Base-by-base conservation (phyloP, 306 rosid species). In the Ammopiptanthus mongolicus region DNA sequence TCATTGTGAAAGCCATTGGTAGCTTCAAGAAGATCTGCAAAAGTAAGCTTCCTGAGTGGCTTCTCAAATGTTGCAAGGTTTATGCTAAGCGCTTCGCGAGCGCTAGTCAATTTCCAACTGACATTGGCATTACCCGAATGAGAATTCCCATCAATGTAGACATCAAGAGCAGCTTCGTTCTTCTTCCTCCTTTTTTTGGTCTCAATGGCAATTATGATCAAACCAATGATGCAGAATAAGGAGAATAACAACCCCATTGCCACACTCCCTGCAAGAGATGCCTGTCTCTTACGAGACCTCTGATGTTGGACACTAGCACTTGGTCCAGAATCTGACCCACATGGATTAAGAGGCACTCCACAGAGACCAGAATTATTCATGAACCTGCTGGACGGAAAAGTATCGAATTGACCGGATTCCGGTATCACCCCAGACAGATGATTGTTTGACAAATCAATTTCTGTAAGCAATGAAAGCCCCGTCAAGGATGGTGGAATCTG, bases 181-280 rank as follows among this genome's bases (percentile, higher is more conserved):
- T 86, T 91, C 78, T 81, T 96, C 85, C 88, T 83, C 84, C 98
- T 89, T 69, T 92, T 96, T 73, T 57, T 90, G 36, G 91, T 85
- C 71, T 92, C 99, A 0, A 88, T 65, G 50, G 84, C 90, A 25
- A 90, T 88, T 6, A 96, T 84, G 52, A 96, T 76, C 79, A 92
- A 62, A 19, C 99, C 97, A 14, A 96, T 76, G 78, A 92, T 67
- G 58, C 99, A 96, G 79, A 96, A 92, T 13, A 96, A 89, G 1
- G 98, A 72, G 61, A 96, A 86, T 22, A 96, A 70, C 75, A 96
- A 77, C 39, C 99, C 99, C 96, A 92, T 92, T 3, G 99, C 98
- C 56, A 96, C 89, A 71, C 97, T 92, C 33, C 93, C 93, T 0
- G 69, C 97, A 60, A 96, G 87, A 34, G 97, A 89, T 1, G 98